phyloP scores from a whole-genome alignment of 768 basidiomycete species.

The Boletus eberwhitei region DNA sequence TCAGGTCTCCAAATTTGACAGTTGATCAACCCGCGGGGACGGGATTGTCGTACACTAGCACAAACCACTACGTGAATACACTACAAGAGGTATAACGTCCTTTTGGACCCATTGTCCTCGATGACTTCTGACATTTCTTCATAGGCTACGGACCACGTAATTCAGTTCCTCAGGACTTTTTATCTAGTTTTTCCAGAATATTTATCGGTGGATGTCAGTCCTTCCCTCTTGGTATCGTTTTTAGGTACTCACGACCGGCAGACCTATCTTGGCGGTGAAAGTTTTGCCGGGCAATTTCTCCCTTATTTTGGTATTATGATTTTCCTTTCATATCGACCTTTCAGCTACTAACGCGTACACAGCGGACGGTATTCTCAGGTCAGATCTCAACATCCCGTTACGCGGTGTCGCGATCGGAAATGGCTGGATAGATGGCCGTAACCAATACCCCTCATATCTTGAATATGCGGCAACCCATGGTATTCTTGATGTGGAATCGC shows the following conservation, averaged over 20 bases:
- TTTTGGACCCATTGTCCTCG: not conserved
- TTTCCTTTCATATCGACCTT: not conserved
- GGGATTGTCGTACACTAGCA: conserved; percentile 86
- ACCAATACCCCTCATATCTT: conserved; percentile 87
- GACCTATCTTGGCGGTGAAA: conserved; percentile 97
- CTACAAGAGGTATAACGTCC: conserved; percentile 54
- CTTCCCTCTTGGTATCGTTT: not conserved
- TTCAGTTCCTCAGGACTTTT: conserved; percentile 85
- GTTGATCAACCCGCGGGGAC: conserved; percentile 99
- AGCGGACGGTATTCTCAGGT: conserved; percentile 77
- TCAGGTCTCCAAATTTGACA: conserved; percentile 32
- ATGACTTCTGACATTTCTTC: not conserved
- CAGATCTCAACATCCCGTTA: conserved; percentile 57
- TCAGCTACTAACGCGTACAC: conserved; percentile 5
- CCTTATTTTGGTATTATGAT: conserved; percentile 77
- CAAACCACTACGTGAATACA: conserved; percentile 80
- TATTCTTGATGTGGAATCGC: conserved; percentile 66
- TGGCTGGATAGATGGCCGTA: conserved; percentile 91
- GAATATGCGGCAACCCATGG: conserved; percentile 83
- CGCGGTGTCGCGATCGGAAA: conserved; percentile 91
- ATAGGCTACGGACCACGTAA: conserved; percentile 73
- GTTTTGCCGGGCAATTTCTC: conserved; percentile 96
- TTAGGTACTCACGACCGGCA: conserved; percentile 32
- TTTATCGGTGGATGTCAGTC: conserved; percentile 70
- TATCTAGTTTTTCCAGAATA: conserved; percentile 92